Evolutionary conservation across 2,329 filamentous ascomycete species (phyloP).

Genomic region (Colletotrichum viniferum): DNA sequence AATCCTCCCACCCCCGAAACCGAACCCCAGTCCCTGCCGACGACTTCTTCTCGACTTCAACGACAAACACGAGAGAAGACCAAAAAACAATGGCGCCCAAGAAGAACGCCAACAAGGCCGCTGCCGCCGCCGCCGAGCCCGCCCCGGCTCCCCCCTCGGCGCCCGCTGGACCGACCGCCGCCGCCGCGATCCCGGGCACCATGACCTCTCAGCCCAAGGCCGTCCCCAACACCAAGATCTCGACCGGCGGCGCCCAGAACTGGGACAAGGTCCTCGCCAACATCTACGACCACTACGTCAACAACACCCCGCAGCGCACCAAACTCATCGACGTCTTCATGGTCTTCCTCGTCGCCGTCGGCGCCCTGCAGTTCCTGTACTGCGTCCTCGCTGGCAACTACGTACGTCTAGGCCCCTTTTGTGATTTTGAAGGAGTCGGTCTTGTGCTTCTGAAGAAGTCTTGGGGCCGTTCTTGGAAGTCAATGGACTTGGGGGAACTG

Average conservation of each 20-base stretch:
- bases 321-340: slow-evolving; percentile 94
- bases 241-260: slow-evolving; percentile 28
- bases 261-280: slow-evolving; percentile 68
- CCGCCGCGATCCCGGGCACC: slow-evolving; percentile 22
- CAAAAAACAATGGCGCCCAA: slow-evolving; percentile 55
- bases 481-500: too few relatives aligned
- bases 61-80: not conserved
- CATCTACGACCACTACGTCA: slow-evolving; percentile 79
- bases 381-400: slow-evolving; percentile 93
- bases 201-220: slow-evolving; percentile 22
- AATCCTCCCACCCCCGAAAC: not conserved
- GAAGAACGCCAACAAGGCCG: slow-evolving; percentile 36
- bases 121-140: slow-evolving; percentile 11
- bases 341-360: slow-evolving; percentile 83
- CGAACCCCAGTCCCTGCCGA: not conserved
- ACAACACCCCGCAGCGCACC: slow-evolving; percentile 84
- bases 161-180: slow-evolving; percentile 18
- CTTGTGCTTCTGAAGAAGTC: not conserved
- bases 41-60: not conserved
- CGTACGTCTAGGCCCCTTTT: slow-evolving; percentile 57
- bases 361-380: slow-evolving; percentile 91
- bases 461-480: not conserved
- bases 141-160: slow-evolving; percentile 24
- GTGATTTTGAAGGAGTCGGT: not conserved
- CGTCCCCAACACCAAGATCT: slow-evolving; percentile 16